Evolutionary conservation across 768 basidiomycete genomes (phyloP), one percentile per base, ranked within the genome.

Genomic region (Lenzites betulinus): DNA sequence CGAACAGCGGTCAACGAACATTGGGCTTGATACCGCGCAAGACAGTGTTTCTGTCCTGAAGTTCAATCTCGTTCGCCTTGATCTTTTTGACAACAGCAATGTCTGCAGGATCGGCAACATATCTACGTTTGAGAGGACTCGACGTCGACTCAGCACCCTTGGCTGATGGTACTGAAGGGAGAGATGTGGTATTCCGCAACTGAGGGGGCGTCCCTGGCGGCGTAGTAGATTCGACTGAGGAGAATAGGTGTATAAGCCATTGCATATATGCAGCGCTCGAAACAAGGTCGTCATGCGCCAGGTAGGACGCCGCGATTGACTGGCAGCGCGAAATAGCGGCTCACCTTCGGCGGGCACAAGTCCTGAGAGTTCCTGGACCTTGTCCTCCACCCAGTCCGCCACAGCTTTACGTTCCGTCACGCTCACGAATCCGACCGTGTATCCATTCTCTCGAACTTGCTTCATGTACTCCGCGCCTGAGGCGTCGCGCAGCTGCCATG

Each of bases 1-100:
- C 18, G 1, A 22, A 33, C 22, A 23, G 25, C 30, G 25, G 12
- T 62, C 46, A 3, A 74, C 91, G 58, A 59, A 95, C 95, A 70
- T 93, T 93, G 7, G 86, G 80, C 71, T 96, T 95, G 15, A 78
- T 83, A 0, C 95, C 94, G 30, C 92, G 81, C 13, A 98, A 74
- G 1, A 95, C 90, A 0, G 89, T 88, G 62, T 84, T 95, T 52
- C 93, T 80, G 72, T 96, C 92, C 54, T 83, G 79, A 18, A 95
- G 79, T 72, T 94, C 89, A n/a, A 92, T 79, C 66, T 93, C 89
- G 58, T 83, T 85, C 69, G 78, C 77, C 69, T 78, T 82, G 60
- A 97, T 93, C 69, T 86, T 88, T 77, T 95, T 97, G 59, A 96
- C 95, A 22, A 88, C 81, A 51, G 94, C 94, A 2, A 85, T 74